Base-by-base conservation (phyloP, 441 rosid genomes). In the Gossypium gossypioides region DNA sequence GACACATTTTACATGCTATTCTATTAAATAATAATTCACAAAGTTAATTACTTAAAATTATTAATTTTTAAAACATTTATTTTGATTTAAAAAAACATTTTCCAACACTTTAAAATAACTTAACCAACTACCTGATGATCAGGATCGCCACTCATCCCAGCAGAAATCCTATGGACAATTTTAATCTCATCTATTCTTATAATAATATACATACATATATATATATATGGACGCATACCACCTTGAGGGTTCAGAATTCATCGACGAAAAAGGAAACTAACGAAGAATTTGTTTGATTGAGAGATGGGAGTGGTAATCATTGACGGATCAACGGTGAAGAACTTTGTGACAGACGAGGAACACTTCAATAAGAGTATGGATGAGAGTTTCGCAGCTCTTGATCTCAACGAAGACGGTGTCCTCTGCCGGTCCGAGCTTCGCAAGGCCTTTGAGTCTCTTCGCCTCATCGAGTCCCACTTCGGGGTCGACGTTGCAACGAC, bases 311-410 rank as follows among this genome's bases (percentile, higher is more conserved):
- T 91, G 32, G 93, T 93, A 54, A 70, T 89, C 6, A 88, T 93
- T 65, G 96, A 93, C 19, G 98, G 98, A 58, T 77, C 97, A 42
- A 88, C 97, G 5, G 94, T 91, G 13, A 82, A 84, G 0, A 83
- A 79, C n/a, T 91, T 93, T 59, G 96, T 87, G 24, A 72, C 44
- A 15, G 85, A 89, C 78, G 92, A 89, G 44, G 82, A 79, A 12
- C 84, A 82, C 15, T 93, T 91, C 89, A 76, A 76, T 69, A 88
- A 84, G 73, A 84, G 86, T 18, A 78, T 88, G 2, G 84, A 85
- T 51, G 88, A 88, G 71, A 42, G 79, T 0, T 93, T 93, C 62
- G 68, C 81, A 0, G 71, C 81, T 4, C 83, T 93, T 0, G 98
- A 93, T 73, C 78, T 84, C 3, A 89, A 93, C 88, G 76, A 77